Conservation (phyloP, 768 basidiomycete species). For the Suillus subalutaceus region DNA sequence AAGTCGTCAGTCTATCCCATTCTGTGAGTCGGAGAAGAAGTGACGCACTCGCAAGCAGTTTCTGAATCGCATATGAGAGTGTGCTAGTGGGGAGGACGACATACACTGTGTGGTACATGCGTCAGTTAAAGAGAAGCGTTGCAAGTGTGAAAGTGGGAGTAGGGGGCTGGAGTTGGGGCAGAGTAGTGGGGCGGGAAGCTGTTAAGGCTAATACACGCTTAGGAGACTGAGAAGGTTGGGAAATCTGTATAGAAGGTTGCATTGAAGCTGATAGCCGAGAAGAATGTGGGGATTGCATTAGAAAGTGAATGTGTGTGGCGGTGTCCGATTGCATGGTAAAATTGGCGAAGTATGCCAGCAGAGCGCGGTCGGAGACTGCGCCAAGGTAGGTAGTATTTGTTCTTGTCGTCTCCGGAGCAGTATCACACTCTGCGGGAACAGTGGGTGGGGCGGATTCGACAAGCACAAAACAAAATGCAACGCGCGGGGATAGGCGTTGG, state of each 20-base stretch:
- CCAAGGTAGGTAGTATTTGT: slow-evolving; percentile 52
- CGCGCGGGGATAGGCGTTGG: background rate
- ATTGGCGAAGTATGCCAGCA: slow-evolving; percentile 69
- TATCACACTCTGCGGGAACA: background rate
- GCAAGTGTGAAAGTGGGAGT: slow-evolving; percentile 42
- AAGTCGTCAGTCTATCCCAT: background rate
- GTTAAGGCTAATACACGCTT: slow-evolving; percentile 4
- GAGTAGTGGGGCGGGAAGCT: background rate
- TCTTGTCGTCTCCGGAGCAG: background rate
- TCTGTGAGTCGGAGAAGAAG: background rate
- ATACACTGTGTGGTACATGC: slow-evolving; percentile 53
- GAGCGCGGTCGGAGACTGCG: slow-evolving; percentile 72
- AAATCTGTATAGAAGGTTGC: slow-evolving; percentile 7
- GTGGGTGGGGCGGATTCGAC: slow-evolving; percentile 51
- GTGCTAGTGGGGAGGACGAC: slow-evolving; percentile 71
- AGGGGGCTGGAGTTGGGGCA: background rate
- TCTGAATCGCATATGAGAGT: slow-evolving; percentile 74
- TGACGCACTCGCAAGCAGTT: slow-evolving; percentile 77
- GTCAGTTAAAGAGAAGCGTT: slow-evolving; percentile 36
- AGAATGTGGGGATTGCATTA: too few relatives aligned
- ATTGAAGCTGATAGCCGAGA: too few relatives aligned
- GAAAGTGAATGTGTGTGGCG: background rate
- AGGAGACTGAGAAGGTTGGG: slow-evolving; percentile 4
- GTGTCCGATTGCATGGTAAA: slow-evolving; percentile 43
- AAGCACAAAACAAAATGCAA: slow-evolving; percentile 29